Conservation (phyloP, 495 filamentous ascomycete genomes). For the Xylaria bambusicola region DNA sequence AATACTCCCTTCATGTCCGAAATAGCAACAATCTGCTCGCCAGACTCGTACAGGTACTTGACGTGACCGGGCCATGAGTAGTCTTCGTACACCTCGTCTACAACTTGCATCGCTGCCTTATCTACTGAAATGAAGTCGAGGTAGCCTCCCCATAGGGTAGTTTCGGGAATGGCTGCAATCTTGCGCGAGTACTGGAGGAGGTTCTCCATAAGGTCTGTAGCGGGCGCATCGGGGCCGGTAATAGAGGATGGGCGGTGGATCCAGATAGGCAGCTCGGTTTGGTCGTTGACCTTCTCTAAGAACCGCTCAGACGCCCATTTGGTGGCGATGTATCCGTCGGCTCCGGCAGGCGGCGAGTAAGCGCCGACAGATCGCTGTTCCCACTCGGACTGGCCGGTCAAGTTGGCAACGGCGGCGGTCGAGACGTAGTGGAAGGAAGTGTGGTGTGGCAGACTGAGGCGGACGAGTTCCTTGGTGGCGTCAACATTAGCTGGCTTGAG, state of each 20-base stretch:
- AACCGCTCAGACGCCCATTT: conserved; percentile 58
- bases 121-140: conserved; percentile 3
- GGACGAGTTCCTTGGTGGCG: conserved; percentile 39
- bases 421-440: conserved; percentile 57
- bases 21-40: background rate
- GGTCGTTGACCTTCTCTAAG: conserved; percentile 39
- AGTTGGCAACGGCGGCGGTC: conserved; percentile 33
- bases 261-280: conserved; percentile 34
- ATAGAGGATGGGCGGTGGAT: conserved; percentile 39
- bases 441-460: conserved; percentile 31
- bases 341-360: conserved; percentile 21
- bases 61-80: conserved; percentile 5
- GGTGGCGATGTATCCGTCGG: conserved; percentile 48
- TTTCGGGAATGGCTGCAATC: background rate
- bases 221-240: conserved; percentile 18
- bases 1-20: background rate
- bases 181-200: background rate
- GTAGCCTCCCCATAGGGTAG: background rate
- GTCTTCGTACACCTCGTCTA: background rate
- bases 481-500: conserved; percentile 51
- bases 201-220: conserved; percentile 15
- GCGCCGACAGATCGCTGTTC: conserved; percentile 13
- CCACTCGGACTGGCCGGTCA: background rate
- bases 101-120: background rate
- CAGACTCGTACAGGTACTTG: background rate